Base-by-base conservation (phyloP, 1,284 basidiomycete genomes). In the Leccinum insolens region DNA sequence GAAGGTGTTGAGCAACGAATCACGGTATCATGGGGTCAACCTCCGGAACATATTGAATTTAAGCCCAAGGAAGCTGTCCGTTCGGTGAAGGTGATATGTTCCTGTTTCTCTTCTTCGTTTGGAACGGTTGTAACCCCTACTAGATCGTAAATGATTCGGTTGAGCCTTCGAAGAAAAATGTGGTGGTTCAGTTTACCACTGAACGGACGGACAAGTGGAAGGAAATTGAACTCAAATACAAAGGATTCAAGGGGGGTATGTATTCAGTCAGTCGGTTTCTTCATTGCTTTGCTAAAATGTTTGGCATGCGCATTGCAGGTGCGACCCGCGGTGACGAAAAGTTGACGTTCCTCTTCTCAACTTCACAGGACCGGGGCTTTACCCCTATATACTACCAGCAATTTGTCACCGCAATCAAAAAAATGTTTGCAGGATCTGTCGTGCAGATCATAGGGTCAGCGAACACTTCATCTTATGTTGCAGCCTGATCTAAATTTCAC, bases 241-340 rank as follows among this genome's bases (percentile, higher is more conserved):
- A 69, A 57, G 73, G 71, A 31, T 77, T 79, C 61, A 44, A 69
- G 28, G 68, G 63, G 71, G 76, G 76, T 77, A 46, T 46, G 77
- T 67, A 17, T 15, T 15, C 34, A 31, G 22, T 4, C 7, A 64
- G 7, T 52, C 4, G 2, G 4, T 4, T 28, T 55, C 61, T 12
- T 62, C 7, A 1, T 37, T 63, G 1, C 25, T 12, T 62, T 67
- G 34, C 61, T 67, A 22, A 69, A 39, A 39, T 61, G 2, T 61
- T 31, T 61, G 20, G 49, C 67, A 7, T 46, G 9, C 31, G 9
- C 65, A 12, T 34, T 57, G 49, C 66, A 80, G 79, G 72, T 15
- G 68, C 31, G 5, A 15, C 0, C 0, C 76, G 71, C 4, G 65
- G 41, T 20, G 57, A 2, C 7, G 72, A 8, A 7, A 0, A 3